These are phyloP conservation scores for Sungouiella blattae DNA, from an alignment of 805 yeast genomes.

Conservation along the genomic window DNA sequence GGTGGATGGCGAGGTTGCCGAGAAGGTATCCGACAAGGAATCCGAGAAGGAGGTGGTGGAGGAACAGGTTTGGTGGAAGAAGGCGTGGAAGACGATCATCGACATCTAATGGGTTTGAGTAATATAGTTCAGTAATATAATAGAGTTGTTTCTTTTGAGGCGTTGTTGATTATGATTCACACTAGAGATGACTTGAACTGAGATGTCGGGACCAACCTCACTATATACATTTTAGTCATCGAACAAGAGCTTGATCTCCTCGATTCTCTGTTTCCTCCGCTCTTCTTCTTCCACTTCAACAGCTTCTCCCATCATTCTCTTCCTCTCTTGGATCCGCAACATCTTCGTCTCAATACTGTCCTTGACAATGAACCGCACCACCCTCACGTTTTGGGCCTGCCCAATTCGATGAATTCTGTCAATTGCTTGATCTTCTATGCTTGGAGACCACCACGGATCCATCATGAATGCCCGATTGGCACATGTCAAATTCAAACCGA, in stretches of 20 bases:
- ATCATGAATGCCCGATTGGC: constrained; percentile 84
- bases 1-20: too few species aligned
- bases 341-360: constrained; percentile 84
- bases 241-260: constrained; percentile 67
- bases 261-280: constrained; percentile 62
- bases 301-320: constrained; percentile 76
- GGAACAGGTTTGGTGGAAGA: too few species aligned
- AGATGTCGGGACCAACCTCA: too few species aligned
- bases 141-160: too few species aligned
- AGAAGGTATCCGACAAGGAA: too few species aligned
- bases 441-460: constrained; percentile 98
- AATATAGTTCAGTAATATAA: too few species aligned
- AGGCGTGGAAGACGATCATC: too few species aligned
- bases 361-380: constrained; percentile 75
- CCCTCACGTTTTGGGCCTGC: constrained; percentile 67
- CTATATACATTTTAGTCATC: constrained; percentile 39
- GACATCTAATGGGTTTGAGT: too few species aligned
- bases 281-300: constrained; percentile 75
- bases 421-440: constrained; percentile 86
- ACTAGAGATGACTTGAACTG: too few species aligned
- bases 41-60: too few species aligned
- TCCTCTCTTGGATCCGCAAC: constrained; percentile 82
- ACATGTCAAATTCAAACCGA: constrained; percentile 81
- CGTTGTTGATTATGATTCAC: too few species aligned
- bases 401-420: constrained; percentile 92